phyloP scores from a whole-genome alignment of 345 rosid species.

The Heritiera littoralis region DNA sequence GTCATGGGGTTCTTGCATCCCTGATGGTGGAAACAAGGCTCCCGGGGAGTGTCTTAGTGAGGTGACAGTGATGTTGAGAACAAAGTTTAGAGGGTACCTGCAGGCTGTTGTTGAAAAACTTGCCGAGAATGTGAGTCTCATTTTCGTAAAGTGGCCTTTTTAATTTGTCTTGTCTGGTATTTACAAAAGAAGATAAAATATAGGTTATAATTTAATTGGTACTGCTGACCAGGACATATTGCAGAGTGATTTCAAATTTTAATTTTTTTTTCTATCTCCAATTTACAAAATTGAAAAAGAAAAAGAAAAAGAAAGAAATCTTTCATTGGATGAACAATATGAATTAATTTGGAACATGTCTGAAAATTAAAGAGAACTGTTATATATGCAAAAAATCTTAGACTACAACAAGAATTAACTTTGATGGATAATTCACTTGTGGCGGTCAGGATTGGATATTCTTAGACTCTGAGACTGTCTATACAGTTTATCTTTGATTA shows the following conservation, averaged over 20 bases:
- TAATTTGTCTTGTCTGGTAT: neutral
- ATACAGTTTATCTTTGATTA: neutral
- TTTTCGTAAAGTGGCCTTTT: neutral
- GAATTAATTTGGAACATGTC: neutral
- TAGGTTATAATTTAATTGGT: neutral
- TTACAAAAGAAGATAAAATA: neutral
- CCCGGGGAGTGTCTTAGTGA: constrained; percentile 94
- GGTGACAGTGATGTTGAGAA: constrained; percentile 91
- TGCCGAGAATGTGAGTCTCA: constrained; percentile 77
- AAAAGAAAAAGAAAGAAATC: neutral
- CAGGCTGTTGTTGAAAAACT: constrained; percentile 95
- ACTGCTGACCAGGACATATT: neutral
- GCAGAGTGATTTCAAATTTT: neutral
- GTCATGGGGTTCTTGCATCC: constrained; percentile 94
- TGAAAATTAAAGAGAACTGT: neutral
- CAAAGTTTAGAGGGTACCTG: constrained; percentile 82
- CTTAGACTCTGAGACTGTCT: neutral
- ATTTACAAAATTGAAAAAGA: neutral
- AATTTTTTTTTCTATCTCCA: neutral
- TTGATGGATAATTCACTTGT: neutral
- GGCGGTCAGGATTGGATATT: neutral
- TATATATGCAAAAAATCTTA: neutral
- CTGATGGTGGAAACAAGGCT: constrained; percentile 71
- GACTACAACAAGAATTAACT: neutral
- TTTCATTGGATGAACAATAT: neutral